Evolutionary conservation across 306 rosid species (phyloP).

Genomic region (Vicia faba): DNA sequence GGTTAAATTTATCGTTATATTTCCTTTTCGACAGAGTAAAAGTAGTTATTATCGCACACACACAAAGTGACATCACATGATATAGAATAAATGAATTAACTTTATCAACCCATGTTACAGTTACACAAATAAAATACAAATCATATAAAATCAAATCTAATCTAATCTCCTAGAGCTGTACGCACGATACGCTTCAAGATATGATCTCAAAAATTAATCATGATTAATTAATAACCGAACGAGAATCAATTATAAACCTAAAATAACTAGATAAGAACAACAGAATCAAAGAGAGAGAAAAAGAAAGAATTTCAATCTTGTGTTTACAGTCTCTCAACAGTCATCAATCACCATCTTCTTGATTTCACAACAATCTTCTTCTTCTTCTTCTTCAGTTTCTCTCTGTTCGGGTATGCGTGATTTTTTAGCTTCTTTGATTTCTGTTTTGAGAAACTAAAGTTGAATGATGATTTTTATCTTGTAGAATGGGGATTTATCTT

Average conservation of each 20-base stretch:
- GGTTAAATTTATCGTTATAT: no score
- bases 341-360: neutral
- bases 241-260: neutral
- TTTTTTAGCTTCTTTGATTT: neutral
- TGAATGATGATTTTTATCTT: no score
- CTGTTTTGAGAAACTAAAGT: no score
- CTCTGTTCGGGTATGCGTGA: neutral
- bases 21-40: neutral
- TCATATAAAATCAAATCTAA: neutral
- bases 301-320: neutral
- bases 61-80: neutral
- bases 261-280: constrained; percentile 2
- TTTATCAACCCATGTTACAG: neutral
- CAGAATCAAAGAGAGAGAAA: constrained; percentile 9
- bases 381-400: no score
- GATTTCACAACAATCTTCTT: neutral
- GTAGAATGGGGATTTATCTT: constrained; percentile 82
- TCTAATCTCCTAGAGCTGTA: constrained; percentile 2
- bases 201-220: neutral
- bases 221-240: neutral
- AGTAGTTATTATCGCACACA: neutral
- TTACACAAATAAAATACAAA: neutral
- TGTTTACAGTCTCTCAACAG: constrained; percentile 6
- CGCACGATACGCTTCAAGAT: constrained; percentile 13
- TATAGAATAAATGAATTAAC: no score